Evolutionary conservation across 495 filamentous ascomycete species (phyloP), one percentile per base, ranked within the genome.

Genomic region (Hypomontagnella submonticulosa): DNA sequence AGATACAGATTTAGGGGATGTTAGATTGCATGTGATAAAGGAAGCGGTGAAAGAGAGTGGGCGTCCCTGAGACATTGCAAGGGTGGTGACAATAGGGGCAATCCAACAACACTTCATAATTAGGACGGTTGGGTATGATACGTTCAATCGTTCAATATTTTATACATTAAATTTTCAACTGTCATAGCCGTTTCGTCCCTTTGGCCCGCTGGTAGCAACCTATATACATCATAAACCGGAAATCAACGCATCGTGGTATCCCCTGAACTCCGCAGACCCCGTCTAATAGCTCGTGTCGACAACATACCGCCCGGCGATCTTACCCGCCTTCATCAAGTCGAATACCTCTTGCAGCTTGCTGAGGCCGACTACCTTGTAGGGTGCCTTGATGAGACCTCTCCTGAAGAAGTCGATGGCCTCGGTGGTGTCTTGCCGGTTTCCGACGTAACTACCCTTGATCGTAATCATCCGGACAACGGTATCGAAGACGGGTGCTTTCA

Each of bases 371-470:
- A 83, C 85, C 88, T 97, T 95, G 84, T 87, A 94, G 0, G 93
- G 94, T 0, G 88, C 88, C 59, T 91, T 88, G 83, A 97, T 91
- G 63, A 95, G 73, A 2, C 93, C 93, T 12, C 91, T 82, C 27
- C 84, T 75, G 80, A 87, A 97, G 83, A 97, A 97, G 67, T 96
- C 93, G 42, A 97, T 77, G 6, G 93, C 93, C 75, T 97, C 93
- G 11, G 85, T 81, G 0, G 84, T 89, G 70, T 98, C 94, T 73
- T 90, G 86, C 42, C 91, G 85, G 76, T 94, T 97, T 40, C 93
- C 93, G 61, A 97, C 93, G 71, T 97, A 97, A 64, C 87, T 90
- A 41, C 93, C 93, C 81, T 91, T 92, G 84, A 98, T 97, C 64
- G 78, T 89, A 77, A 97, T 89, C 92, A 97, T 96, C 47, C 80